Evolutionary conservation across 2,329 filamentous ascomycete species (phyloP).

Genomic region (Botrytis elliptica): DNA sequence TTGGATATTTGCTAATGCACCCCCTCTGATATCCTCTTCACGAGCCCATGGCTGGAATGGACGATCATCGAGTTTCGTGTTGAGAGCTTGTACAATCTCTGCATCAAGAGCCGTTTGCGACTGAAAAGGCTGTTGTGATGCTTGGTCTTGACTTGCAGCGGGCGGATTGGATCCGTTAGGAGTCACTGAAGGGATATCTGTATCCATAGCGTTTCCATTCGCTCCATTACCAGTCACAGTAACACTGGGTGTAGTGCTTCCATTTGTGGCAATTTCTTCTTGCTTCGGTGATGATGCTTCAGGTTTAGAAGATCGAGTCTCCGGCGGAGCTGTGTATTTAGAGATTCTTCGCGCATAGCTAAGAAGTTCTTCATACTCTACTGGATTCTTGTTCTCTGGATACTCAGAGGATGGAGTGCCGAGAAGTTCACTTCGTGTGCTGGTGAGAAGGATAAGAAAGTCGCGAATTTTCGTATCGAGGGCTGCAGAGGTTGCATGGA

Average conservation of each 20-base stretch:
- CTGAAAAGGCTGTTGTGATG: slow-evolving; percentile 26
- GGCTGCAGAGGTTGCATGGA: slow-evolving; percentile 63
- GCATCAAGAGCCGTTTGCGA: slow-evolving; percentile 37
- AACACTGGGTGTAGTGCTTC: slow-evolving; percentile 31
- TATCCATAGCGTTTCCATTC: slow-evolving; percentile 27
- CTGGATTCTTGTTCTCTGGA: slow-evolving; percentile 50
- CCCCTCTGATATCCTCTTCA: slow-evolving; percentile 66
- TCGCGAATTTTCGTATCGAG: slow-evolving; percentile 73
- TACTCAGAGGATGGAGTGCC: slow-evolving; percentile 59
- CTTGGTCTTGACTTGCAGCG: slow-evolving; percentile 18
- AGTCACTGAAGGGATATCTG: slow-evolving; percentile 24
- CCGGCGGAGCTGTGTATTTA: slow-evolving; percentile 68
- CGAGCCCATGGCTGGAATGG: slow-evolving; percentile 77
- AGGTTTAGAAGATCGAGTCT: slow-evolving; percentile 8
- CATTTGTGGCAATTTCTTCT: slow-evolving; percentile 33
- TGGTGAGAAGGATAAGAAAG: slow-evolving; percentile 67
- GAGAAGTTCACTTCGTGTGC: slow-evolving; percentile 70
- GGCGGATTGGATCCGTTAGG: background rate
- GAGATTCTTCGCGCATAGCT: slow-evolving; percentile 77
- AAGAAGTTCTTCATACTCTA: slow-evolving; percentile 72
- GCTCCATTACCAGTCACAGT: slow-evolving; percentile 18
- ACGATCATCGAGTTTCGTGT: slow-evolving; percentile 52
- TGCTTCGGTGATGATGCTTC: slow-evolving; percentile 7
- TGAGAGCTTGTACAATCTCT: slow-evolving; percentile 44
- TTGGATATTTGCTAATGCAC: slow-evolving; percentile 65